Conservation (phyloP, 2,329 filamentous ascomycete genomes). For the Thermomyces lanuginosus region DNA sequence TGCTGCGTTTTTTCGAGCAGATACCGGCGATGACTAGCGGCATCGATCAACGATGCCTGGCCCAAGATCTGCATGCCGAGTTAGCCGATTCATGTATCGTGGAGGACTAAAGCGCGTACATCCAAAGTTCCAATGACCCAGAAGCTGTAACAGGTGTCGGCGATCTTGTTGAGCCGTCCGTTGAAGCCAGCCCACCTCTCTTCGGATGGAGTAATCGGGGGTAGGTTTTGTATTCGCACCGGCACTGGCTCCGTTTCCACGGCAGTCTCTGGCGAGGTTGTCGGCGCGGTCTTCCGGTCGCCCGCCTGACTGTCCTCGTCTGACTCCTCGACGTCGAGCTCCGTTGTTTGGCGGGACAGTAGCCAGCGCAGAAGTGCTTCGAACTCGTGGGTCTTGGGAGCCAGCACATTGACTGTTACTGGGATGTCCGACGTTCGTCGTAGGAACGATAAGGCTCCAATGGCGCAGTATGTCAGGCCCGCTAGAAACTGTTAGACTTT, state of each 20-base stretch:
- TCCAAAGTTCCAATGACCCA: conserved; percentile 60
- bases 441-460: conserved; percentile 63
- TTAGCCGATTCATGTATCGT: conserved; percentile 5
- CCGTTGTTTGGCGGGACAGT: conserved; percentile 47
- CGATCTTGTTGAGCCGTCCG: conserved; percentile 75
- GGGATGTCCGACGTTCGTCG: conserved; percentile 37
- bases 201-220: conserved; percentile 13
- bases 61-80: conserved; percentile 38
- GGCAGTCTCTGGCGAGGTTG: background rate
- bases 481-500: conserved; percentile 33
- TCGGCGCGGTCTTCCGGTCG: background rate
- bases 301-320: conserved; percentile 16
- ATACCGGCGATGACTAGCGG: conserved; percentile 51
- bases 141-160: conserved; percentile 91
- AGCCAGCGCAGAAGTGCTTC: conserved; percentile 38
- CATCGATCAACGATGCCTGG: conserved; percentile 41
- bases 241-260: conserved; percentile 9
- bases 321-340: conserved; percentile 33
- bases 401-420: conserved; percentile 10
- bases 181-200: conserved; percentile 59
- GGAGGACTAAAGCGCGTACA: conserved; percentile 16
- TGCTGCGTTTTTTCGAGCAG: conserved; percentile 78
- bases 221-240: conserved; percentile 14
- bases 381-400: conserved; percentile 15
- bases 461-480: conserved; percentile 79